Percentiles rank a stretch among this genome's conserved stretches.
These are phyloP conservation scores for Ceratocystis eucalypticola DNA, from an alignment of 2,329 filamentous ascomycete species.

Conservation along the genomic window DNA sequence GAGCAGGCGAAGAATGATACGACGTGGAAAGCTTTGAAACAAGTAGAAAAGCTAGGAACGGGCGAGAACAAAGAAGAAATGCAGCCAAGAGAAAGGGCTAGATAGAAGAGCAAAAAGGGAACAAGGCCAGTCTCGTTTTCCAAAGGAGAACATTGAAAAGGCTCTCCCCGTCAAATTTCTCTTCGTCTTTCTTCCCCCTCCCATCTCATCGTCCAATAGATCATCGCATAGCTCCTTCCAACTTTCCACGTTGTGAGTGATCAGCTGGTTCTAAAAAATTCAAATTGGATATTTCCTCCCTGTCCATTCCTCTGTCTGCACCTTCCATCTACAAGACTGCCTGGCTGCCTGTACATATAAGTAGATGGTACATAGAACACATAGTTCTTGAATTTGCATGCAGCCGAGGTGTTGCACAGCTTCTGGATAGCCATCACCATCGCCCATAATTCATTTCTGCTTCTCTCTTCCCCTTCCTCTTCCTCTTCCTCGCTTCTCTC, in stretches of 20 bases:
- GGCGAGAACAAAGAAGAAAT: background rate
- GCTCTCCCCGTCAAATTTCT: background rate
- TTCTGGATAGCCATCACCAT: background rate
- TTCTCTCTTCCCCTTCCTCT: background rate
- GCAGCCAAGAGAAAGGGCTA: background rate
- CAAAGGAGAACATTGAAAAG: constrained; percentile 3
- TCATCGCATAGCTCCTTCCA: constrained; percentile 1
- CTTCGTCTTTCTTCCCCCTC: background rate
- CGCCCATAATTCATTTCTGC: background rate
- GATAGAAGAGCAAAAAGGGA: constrained; percentile 9
- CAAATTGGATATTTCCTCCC: background rate
- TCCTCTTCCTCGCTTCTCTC: background rate
- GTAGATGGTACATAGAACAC: no score
- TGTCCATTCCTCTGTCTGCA: background rate
- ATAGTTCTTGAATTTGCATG: no score
- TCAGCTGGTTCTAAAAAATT: background rate
- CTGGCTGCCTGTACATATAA: background rate
- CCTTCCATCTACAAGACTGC: background rate
- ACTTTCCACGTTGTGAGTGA: background rate
- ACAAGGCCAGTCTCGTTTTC: background rate
- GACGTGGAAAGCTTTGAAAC: background rate
- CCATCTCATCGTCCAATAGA: background rate
- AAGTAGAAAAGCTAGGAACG: background rate
- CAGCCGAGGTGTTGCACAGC: no score
- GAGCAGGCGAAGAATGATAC: background rate